Base-by-base conservation (phyloP, 371 early-diverging fungal genomes). In the Choanephora cucurbitarum region DNA sequence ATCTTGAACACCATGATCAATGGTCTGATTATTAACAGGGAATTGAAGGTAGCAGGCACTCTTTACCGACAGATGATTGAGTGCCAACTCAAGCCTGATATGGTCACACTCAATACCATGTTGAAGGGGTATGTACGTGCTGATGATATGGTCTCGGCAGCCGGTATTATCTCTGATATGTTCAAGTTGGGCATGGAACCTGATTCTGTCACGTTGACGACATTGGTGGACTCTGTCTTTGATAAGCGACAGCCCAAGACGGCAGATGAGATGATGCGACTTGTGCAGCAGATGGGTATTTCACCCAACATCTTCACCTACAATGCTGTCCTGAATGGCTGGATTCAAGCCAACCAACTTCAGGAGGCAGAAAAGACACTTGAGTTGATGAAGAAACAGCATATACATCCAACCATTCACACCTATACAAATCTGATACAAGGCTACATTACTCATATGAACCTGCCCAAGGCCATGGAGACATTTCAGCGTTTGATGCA, bases 51-150 rank as follows among this genome's bases (percentile, higher is more conserved):
- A 11, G 76, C 79, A 18, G 55, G 55, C 5, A 21, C 52, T n/a
- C 28, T 79, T 11, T 75, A 75, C 32, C 44, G 54, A 18, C 68
- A 72, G 34, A 75, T 79, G 69, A 42, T 75, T 1, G n/a, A 44
- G 2, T 63, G 62, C 2, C 28, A 57, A 3, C 64, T 67, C 24
- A 62, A 62, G 10, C 81, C 81, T 1, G 74, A 81, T 37, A 62
- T 70, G 45, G 53, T 79, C 17, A 81, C 81, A 0, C 75, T 70
- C 42, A 81, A 81, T 40, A 81, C 77, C 9, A 62, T 81, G 55
- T 50, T 81, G 34, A 72, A 75, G 33, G 79, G 79, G 3, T 72
- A 68, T 44, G 43, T 67, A 15, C 57, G 56, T 4, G 19, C 49
- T 0, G 54, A 57, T 5, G 70, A 76, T 13, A 64, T 60, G 50